Evolutionary conservation across 371 early-diverging fungal genomes (phyloP), one percentile per base, ranked within the genome.

Genomic region (Mortierella sp.): DNA sequence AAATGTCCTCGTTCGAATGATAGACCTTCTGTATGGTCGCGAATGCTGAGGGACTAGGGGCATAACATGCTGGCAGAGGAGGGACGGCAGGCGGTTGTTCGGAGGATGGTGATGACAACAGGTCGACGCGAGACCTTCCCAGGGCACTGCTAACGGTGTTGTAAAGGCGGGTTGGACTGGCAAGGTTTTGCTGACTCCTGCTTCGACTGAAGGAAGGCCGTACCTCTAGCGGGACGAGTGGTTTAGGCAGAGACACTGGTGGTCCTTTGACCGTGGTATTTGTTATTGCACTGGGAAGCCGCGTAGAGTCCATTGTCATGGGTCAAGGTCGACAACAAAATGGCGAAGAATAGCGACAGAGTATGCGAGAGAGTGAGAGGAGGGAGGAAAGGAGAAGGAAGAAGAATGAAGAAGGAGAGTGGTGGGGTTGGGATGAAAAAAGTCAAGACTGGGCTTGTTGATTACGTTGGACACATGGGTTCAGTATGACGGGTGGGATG

Each of bases 131-230:
- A 13, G 55, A 31, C 44, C 65, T 44, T 26, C 43, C 31, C 55
- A 55, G 55, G 16, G 31, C 55, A 11, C 47, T 65, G 31, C 55
- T 61, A 41, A 68, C 61, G 37, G 69, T 44, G 41, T 26, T 69
- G 43, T 70, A 70, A 47, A 44, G 68, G 19, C 72, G 71, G 10
- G 77, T 24, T 0, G 77, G 68, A 34, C 63, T 68, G n/a, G 52
- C 55, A n/a, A 73, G 34, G 52, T 53, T 69, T 11, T 78, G 73
- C 19, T 78, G 79, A 22, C 79, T 78, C 50, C 45, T 68, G 66
- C 70, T 73, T 44, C 79, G 68, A 11, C 52, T 58, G n/a, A 73
- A 69, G 22, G 77, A 71, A 0, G 77, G 72, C n/a, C 67, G 76
- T n/a, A 44, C 47, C n/a, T 68, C 66, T n/a, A 34, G 47, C 19